phyloP scores from a whole-genome alignment of 2,329 filamentous ascomycete genomes.

The Penicillium sp. region DNA sequence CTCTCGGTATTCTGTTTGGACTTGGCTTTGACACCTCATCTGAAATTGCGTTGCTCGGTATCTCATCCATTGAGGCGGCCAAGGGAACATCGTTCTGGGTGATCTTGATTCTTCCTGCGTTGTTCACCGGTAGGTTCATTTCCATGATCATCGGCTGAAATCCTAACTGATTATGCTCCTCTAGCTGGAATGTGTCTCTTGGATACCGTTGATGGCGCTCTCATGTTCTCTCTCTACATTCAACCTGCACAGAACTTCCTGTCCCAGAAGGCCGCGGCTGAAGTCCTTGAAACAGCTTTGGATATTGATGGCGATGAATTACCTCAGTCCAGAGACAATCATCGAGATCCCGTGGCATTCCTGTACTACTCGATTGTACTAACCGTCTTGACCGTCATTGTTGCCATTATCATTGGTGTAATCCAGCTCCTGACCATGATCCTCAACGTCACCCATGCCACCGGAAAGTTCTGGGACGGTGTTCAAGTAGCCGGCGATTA shows the following conservation, averaged over 20 bases:
- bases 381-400: conserved; percentile 77
- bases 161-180: neutral
- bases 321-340: conserved; percentile 35
- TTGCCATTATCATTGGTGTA: conserved; percentile 80
- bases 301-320: conserved; percentile 19
- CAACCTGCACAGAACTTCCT: conserved; percentile 46
- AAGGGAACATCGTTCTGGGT: conserved; percentile 89
- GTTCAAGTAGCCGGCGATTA: conserved; percentile 73
- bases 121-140: conserved; percentile 72
- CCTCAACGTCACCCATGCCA: conserved; percentile 70
- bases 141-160: neutral
- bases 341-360: conserved; percentile 83
- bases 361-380: conserved; percentile 91
- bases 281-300: conserved; percentile 5
- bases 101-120: conserved; percentile 83
- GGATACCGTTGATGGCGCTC: conserved; percentile 86
- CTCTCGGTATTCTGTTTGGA: conserved; percentile 82
- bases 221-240: conserved; percentile 94
- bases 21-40: conserved; percentile 94
- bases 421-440: conserved; percentile 80
- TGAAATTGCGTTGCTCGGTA: conserved; percentile 87
- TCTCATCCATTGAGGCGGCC: conserved; percentile 81
- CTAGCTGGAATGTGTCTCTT: conserved; percentile 89
- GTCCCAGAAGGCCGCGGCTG: conserved; percentile 23
- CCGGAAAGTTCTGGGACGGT: conserved; percentile 86